phyloP scores from a whole-genome alignment of 2,329 filamentous ascomycete genomes.

The Dactylellina parvicollis region DNA sequence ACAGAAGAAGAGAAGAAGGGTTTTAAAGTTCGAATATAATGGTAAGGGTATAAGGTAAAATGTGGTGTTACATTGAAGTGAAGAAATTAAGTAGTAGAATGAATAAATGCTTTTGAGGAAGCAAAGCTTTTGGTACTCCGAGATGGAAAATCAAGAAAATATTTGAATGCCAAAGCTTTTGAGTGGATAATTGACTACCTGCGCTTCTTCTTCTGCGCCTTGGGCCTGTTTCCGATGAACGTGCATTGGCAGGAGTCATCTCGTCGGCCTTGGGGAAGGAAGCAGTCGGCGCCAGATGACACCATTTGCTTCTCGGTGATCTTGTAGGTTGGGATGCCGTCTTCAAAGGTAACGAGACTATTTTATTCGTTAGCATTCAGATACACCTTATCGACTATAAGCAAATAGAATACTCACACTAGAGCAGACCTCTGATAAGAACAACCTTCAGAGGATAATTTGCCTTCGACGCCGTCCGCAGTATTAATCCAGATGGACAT shows the following conservation, averaged over 20 bases:
- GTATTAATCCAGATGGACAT: conserved; percentile 42
- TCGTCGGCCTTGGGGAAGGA: conserved; percentile 36
- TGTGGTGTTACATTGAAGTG: conserved; percentile 26
- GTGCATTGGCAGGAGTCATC: conserved; percentile 37
- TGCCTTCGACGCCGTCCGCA: conserved; percentile 23
- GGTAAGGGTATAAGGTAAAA: conserved; percentile 47
- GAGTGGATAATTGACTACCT: conserved; percentile 4
- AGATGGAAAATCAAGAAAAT: neutral
- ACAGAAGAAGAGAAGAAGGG: conserved; percentile 19
- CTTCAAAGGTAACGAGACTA: conserved; percentile 29
- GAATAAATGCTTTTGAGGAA: conserved; percentile 12
- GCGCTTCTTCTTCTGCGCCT: conserved; percentile 1
- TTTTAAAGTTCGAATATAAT: conserved; percentile 13
- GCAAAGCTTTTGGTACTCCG: conserved; percentile 24
- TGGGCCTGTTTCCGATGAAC: conserved; percentile 40
- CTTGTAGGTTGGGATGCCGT: conserved; percentile 31
- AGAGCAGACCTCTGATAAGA: conserved; percentile 24
- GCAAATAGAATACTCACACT: conserved; percentile 14
- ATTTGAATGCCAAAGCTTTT: neutral
- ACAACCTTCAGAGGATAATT: conserved; percentile 31
- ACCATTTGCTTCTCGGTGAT: conserved; percentile 52
- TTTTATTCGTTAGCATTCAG: conserved; percentile 5
- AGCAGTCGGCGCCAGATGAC: conserved; percentile 16
- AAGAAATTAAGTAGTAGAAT: conserved; percentile 2
- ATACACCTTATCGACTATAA: neutral